A percentile compares a stretch with the other conserved stretches of the same genome.
Conservation (phyloP, 495 filamentous ascomycete species). For the Penicillium parvum region DNA sequence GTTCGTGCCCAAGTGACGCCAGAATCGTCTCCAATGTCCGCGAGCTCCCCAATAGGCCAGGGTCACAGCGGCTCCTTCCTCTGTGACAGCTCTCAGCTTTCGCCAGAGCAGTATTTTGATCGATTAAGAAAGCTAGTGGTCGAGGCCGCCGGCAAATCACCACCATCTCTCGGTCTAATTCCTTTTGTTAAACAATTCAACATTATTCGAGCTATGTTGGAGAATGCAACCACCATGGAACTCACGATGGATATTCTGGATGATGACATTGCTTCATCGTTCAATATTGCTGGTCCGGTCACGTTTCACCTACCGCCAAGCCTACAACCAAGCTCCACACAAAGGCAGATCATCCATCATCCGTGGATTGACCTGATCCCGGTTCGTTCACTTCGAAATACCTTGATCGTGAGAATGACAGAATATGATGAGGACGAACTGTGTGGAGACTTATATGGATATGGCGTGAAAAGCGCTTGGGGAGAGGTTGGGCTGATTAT, state of each 20-base stretch:
- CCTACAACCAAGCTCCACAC: conserved; percentile 13
- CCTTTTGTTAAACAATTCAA: conserved; percentile 8
- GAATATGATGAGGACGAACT: conserved; percentile 19
- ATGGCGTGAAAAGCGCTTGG: neutral
- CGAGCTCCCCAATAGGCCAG: neutral
- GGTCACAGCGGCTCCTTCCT: neutral
- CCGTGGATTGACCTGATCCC: conserved; percentile 27
- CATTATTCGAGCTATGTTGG: conserved; percentile 9
- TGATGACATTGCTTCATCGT: conserved; percentile 20
- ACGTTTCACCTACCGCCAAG: conserved; percentile 15
- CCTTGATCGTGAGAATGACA: conserved; percentile 1
- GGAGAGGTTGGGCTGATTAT: conserved; percentile 12
- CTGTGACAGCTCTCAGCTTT: neutral
- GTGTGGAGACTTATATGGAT: conserved; percentile 16
- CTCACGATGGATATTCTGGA: conserved; percentile 11
- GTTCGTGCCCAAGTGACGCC: neutral
- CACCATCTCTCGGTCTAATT: conserved; percentile 1
- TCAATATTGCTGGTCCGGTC: conserved; percentile 17
- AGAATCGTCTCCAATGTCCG: neutral
- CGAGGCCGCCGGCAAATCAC: neutral
- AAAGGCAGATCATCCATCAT: conserved; percentile 21
- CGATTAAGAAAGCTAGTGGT: neutral
- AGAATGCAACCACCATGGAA: conserved; percentile 17
- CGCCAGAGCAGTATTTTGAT: neutral
- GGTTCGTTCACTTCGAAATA: conserved; percentile 14